A percentile compares a stretch with the other conserved stretches of the same genome.
Evolutionary conservation across 768 basidiomycete genomes (phyloP).

Genomic region (Tylopilus sp.): DNA sequence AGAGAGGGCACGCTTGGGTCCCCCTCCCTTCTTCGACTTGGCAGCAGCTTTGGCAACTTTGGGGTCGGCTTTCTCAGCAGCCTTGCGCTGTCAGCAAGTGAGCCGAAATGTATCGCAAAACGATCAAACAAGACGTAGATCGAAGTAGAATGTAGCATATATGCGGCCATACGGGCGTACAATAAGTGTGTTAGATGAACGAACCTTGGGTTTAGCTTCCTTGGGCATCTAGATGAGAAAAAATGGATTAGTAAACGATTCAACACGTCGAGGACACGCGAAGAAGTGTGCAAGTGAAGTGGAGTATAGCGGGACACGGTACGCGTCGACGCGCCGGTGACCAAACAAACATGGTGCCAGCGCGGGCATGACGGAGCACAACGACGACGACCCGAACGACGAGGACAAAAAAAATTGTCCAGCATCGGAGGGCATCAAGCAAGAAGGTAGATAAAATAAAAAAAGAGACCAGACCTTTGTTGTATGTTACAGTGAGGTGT

Average conservation of each 20-base stretch:
- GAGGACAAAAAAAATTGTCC: conserved; percentile 5
- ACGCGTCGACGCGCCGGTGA: conserved; percentile 36
- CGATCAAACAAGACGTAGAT: conserved; percentile 1
- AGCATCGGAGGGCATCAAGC: conserved; percentile 21
- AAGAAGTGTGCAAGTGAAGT: conserved; percentile 30
- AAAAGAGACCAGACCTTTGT: conserved; percentile 25
- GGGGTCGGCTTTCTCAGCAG: conserved; percentile 64
- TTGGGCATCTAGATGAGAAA: conserved; percentile 67
- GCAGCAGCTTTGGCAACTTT: conserved; percentile 48
- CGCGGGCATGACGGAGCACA: conserved; percentile 17
- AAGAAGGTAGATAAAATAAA: conserved; percentile 21
- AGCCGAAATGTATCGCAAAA: conserved; percentile 10
- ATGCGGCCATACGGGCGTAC: conserved; percentile 9
- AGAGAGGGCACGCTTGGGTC: conserved; percentile 87
- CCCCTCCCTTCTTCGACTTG: conserved; percentile 62
- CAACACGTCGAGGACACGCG: conserved; percentile 37
- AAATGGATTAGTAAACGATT: conserved; percentile 34
- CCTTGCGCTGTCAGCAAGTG: conserved; percentile 56
- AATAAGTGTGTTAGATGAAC: conserved; percentile 21
- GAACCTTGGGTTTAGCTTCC: conserved; percentile 68
- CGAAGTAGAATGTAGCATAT: conserved; percentile 15
- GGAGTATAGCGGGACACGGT: conserved; percentile 26
- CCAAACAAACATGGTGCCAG: conserved; percentile 35
- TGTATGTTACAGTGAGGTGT: conserved; percentile 26
- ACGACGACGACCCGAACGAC: conserved; percentile 25